phyloP scores from a whole-genome alignment of 1,284 basidiomycete genomes.

The Microbotryum intermedium region DNA sequence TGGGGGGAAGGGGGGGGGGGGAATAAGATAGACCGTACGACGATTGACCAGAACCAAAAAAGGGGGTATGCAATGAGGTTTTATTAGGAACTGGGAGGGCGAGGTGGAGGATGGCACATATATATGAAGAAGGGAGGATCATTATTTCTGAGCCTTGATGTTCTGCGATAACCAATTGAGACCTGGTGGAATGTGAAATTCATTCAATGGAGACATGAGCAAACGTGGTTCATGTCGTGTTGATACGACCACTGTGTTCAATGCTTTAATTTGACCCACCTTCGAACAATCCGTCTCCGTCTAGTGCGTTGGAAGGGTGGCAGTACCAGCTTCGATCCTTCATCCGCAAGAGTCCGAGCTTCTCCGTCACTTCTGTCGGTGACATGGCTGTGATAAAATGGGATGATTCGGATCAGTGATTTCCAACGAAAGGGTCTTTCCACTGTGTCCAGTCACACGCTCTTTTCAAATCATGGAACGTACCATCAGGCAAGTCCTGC shows the following conservation, averaged over 20 bases:
- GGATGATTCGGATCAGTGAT: neutral
- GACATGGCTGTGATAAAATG: conserved; percentile 69
- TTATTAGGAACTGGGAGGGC: no score
- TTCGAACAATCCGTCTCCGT: conserved; percentile 85
- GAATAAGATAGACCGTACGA: no score
- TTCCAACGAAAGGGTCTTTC: neutral
- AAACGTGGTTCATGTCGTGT: no score
- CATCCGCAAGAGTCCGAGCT: conserved; percentile 89
- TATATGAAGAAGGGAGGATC: neutral
- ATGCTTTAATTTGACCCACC: conserved; percentile 37
- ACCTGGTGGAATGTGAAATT: conserved; percentile 36
- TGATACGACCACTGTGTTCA: neutral
- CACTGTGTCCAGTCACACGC: neutral
- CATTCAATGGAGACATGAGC: no score
- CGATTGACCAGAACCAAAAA: no score
- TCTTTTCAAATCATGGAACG: conserved; percentile 37
- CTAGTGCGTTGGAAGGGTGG: conserved; percentile 33
- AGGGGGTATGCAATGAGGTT: no score
- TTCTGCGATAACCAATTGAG: conserved; percentile 94
- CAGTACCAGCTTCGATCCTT: conserved; percentile 91
- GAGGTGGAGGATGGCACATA: neutral
- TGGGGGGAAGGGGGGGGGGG: no score
- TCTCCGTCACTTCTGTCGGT: conserved; percentile 96
- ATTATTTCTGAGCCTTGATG: conserved; percentile 52
- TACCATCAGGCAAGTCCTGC: conserved; percentile 95